A percentile compares a stretch with the other conserved stretches of the same genome.
Evolutionary conservation across 73 alveolate species (phyloP).

Genomic region (Halteria grandinella): DNA sequence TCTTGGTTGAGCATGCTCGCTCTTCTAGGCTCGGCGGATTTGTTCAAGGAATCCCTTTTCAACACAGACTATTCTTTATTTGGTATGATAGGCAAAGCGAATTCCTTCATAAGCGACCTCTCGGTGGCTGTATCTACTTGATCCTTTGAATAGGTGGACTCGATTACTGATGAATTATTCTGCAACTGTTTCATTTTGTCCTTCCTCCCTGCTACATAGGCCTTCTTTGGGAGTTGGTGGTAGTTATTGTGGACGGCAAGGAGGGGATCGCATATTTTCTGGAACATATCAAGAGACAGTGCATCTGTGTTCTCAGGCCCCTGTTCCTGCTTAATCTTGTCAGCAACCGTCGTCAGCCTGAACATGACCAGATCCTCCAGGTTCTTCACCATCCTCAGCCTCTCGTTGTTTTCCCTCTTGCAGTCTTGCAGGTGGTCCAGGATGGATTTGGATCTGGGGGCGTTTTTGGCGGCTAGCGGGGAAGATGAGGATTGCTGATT

Average conservation of each 20-base stretch:
- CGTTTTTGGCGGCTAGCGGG: too few species aligned
- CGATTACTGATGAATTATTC: too few species aligned
- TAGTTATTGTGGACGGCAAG: conserved; percentile 30
- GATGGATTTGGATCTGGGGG: conserved; percentile 1
- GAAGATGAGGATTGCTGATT: too few species aligned
- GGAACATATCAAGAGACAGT: conserved; percentile 29
- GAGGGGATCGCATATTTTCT: conserved; percentile 50
- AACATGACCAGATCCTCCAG: conserved; percentile 53
- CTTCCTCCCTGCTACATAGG: not conserved
- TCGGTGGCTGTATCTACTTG: not conserved
- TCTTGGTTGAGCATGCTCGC: too few species aligned
- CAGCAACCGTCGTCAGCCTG: conserved; percentile 49
- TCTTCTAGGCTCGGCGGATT: not conserved
- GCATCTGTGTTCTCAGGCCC: too few species aligned
- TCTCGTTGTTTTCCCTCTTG: conserved; percentile 29
- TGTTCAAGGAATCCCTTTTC: not conserved
- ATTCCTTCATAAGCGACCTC: not conserved
- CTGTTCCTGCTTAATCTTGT: conserved; percentile 27
- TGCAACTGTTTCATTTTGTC: not conserved
- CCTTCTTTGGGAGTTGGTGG: conserved; percentile 31
- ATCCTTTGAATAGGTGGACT: not conserved
- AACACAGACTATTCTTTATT: not conserved
- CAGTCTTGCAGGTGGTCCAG: conserved; percentile 46
- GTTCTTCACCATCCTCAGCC: conserved; percentile 22
- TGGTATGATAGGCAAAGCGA: not conserved